phyloP scores from a whole-genome alignment of 139 green algal species.

The Chlamydomonas eustigma region DNA sequence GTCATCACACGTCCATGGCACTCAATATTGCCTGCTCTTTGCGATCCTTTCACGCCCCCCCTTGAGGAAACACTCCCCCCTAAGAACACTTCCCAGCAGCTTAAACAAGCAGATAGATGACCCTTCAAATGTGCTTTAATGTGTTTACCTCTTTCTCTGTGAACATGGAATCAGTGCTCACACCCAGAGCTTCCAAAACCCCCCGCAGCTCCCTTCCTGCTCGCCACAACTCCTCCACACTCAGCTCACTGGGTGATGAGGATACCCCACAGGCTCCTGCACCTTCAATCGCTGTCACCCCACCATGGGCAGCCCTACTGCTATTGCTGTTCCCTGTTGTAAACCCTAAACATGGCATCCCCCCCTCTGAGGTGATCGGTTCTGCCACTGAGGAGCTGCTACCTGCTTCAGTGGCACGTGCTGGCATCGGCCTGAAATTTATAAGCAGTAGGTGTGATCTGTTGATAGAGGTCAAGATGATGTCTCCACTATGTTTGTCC shows the following conservation, averaged over 20 bases:
- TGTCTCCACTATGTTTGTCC: conserved; percentile 1
- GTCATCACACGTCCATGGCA: no score
- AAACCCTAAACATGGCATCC: no score
- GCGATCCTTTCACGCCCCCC: no score
- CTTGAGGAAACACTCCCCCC: no score
- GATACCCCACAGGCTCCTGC: background rate
- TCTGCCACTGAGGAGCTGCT: background rate
- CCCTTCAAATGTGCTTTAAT: no score
- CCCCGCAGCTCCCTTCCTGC: background rate
- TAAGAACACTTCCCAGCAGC: no score
- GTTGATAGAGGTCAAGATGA: background rate
- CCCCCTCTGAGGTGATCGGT: no score
- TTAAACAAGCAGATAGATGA: no score
- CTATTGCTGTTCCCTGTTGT: background rate
- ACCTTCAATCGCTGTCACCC: background rate
- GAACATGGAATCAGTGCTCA: background rate
- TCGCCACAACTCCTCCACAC: conserved; percentile 1
- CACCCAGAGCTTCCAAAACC: background rate
- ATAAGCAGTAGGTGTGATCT: background rate
- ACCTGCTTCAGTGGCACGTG: background rate
- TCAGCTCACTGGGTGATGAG: background rate
- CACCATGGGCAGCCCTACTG: background rate
- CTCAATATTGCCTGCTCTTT: no score
- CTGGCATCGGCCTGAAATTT: conserved; percentile 1
- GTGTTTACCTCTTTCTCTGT: background rate